Percentiles rank a stretch among this genome's conserved stretches.
phyloP scores from a whole-genome alignment of 225 moss, liverwort and hornwort species.

The Physcomitrium patens region DNA sequence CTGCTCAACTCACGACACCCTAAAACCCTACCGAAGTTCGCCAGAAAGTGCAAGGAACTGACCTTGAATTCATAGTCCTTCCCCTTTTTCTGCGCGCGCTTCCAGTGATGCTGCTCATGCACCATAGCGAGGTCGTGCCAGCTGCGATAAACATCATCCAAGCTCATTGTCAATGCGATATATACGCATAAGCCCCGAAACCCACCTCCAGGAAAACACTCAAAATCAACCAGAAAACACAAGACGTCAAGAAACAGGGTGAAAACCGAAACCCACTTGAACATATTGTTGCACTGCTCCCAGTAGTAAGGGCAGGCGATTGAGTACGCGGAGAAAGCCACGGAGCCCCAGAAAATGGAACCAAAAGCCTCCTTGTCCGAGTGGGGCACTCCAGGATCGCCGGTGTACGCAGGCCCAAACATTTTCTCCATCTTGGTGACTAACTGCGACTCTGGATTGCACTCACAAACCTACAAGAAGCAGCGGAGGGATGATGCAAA shows the following conservation, averaged over 20 bases:
- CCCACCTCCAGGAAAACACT: no score
- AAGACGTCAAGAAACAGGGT: not conserved
- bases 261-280: conserved; percentile 51
- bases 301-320: conserved; percentile 90
- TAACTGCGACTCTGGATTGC: not conserved
- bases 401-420: conserved; percentile 98
- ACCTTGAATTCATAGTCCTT: conserved; percentile 82
- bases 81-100: conserved; percentile 74
- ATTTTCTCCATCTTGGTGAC: conserved; percentile 85
- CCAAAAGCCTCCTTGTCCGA: conserved; percentile 95
- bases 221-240: not conserved
- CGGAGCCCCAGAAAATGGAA: conserved; percentile 95
- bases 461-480: not conserved
- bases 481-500: not conserved
- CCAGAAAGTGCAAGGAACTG: conserved; percentile 12
- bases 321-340: conserved; percentile 92
- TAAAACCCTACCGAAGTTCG: conserved; percentile 16
- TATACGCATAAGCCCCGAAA: not conserved
- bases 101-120: conserved; percentile 87
- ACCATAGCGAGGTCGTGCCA: conserved; percentile 99
- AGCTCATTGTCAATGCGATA: not conserved
- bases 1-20: not conserved
- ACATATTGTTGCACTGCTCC: conserved; percentile 78
- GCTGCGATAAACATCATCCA: conserved; percentile 45
- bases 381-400: conserved; percentile 97